Percentiles rank a stretch among this genome's conserved stretches.
These are phyloP conservation scores for Fusarium sacchari DNA, from an alignment of 2,329 filamentous ascomycete genomes.

Conservation along the genomic window DNA sequence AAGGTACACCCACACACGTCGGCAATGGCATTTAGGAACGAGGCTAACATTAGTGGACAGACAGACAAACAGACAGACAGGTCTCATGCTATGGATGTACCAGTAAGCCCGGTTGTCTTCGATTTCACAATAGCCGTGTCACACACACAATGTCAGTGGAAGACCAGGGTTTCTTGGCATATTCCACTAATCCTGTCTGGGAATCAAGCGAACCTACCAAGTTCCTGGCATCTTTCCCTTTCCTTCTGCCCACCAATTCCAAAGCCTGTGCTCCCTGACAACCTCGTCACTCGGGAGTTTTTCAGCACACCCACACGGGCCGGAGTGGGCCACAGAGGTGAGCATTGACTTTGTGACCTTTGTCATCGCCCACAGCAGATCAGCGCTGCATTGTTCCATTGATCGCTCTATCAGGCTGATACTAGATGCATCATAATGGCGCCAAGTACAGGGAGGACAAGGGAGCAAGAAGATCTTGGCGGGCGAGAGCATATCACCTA, in stretches of 20 bases:
- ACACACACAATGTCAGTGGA: conserved; percentile 10
- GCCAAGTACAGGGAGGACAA: background rate
- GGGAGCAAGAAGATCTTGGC: background rate
- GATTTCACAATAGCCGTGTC: conserved; percentile 5
- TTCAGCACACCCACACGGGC: conserved; percentile 30
- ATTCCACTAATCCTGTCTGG: conserved; percentile 25
- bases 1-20: background rate
- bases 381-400: conserved; percentile 9
- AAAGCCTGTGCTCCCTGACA: conserved; percentile 10
- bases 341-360: conserved; percentile 14
- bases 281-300: conserved; percentile 36
- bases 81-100: conserved; percentile 2
- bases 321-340: conserved; percentile 21
- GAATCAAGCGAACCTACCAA: conserved; percentile 21
- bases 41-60: background rate
- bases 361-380: background rate
- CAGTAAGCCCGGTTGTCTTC: conserved; percentile 13
- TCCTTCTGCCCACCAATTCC: background rate
- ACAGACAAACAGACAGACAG: background rate
- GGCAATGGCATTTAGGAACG: background rate
- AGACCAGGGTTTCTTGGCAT: conserved; percentile 29
- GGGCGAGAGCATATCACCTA: background rate
- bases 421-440: background rate
- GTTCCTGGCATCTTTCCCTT: conserved; percentile 28
- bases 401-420: background rate